Percentiles rank a stretch among this genome's conserved stretches.
phyloP scores from a whole-genome alignment of 306 rosid genomes.

The Pyrus communis region DNA sequence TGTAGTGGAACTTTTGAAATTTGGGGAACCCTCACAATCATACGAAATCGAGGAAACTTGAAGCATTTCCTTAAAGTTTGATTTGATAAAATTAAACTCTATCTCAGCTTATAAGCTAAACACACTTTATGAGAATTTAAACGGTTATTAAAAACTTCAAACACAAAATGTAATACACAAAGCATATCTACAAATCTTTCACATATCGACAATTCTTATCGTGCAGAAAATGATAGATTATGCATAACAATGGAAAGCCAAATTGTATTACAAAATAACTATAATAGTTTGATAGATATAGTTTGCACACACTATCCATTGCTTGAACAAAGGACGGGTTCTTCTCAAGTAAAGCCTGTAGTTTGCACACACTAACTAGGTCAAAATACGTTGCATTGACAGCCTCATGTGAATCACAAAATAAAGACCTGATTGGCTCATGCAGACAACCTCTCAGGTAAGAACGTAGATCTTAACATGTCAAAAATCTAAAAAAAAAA shows the following conservation, averaged over 20 bases:
- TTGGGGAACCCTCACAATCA: neutral
- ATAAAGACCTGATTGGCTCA: constrained; percentile 54
- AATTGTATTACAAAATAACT: neutral
- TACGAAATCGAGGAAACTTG: neutral
- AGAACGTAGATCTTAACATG: constrained; percentile 7
- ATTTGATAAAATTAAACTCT: neutral
- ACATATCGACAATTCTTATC: too few relatives aligned
- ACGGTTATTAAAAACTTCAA: neutral
- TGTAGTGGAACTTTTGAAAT: neutral
- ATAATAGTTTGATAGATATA: neutral
- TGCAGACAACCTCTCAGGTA: constrained; percentile 30
- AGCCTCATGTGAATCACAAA: constrained; percentile 47
- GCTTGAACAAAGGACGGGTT: too few relatives aligned
- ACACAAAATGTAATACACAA: neutral
- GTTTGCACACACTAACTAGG: constrained; percentile 43
- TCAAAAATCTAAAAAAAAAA: neutral
- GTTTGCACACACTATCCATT: constrained; percentile 1
- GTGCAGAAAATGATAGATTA: neutral
- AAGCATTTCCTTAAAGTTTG: neutral
- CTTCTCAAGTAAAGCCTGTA: constrained; percentile 24
- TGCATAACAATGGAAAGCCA: neutral
- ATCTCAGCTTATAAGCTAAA: neutral
- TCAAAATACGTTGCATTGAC: constrained; percentile 57
- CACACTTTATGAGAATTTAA: neutral
- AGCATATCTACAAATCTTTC: too few relatives aligned